phyloP scores from a whole-genome alignment of 2,329 filamentous ascomycete genomes.

The Botrytis sinoallii region DNA sequence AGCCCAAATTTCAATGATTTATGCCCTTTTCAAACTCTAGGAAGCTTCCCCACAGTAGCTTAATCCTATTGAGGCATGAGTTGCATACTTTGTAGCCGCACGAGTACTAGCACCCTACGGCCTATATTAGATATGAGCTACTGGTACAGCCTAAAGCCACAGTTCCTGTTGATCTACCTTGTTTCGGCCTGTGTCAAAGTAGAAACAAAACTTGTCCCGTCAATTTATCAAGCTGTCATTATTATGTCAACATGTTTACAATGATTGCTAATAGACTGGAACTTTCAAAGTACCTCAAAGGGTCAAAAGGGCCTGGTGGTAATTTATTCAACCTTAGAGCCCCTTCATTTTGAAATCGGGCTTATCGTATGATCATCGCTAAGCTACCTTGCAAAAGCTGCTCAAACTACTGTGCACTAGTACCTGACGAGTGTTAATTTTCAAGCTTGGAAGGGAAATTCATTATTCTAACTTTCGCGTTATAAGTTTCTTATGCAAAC shows the following conservation, averaged over 20 bases:
- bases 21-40: no score
- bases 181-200: not conserved
- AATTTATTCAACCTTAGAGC: not conserved
- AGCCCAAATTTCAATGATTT: no score
- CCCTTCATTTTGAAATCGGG: slow-evolving; percentile 1
- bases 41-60: no score
- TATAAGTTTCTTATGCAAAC: not conserved
- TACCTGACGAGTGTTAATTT: not conserved
- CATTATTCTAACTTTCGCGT: not conserved
- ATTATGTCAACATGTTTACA: not conserved
- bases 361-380: not conserved
- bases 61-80: no score
- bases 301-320: not conserved
- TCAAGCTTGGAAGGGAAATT: not conserved
- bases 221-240: not conserved
- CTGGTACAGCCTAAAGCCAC: not conserved
- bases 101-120: not conserved
- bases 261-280: not conserved
- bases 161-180: not conserved
- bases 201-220: not conserved
- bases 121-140: not conserved
- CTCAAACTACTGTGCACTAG: not conserved
- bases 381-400: not conserved
- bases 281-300: not conserved
- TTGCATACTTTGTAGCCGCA: no score